These are phyloP conservation scores for Clohesyomyces aquaticus DNA, from an alignment of 495 filamentous ascomycete genomes.

Conservation along the genomic window DNA sequence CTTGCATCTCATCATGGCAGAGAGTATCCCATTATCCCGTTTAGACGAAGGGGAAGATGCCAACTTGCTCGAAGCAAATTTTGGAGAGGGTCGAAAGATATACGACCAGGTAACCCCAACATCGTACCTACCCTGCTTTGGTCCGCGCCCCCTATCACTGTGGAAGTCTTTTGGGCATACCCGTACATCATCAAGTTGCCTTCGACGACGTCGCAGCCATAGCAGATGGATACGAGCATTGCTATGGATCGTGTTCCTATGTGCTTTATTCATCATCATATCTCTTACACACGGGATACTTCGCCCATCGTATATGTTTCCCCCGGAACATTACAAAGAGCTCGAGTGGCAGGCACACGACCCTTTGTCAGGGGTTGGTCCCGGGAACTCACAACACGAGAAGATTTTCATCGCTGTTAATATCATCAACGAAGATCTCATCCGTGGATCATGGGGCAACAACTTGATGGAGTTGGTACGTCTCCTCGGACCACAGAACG, in stretches of 20 bases:
- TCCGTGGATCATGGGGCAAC: slow-evolving; percentile 67
- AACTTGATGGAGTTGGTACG: slow-evolving; percentile 65
- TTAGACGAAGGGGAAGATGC: not conserved
- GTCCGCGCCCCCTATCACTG: not conserved
- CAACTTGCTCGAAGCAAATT: not conserved
- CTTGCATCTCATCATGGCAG: not conserved
- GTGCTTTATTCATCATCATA: not conserved
- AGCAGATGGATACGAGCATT: not conserved
- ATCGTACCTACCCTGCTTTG: not conserved
- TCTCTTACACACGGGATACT: not conserved
- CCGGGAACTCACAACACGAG: slow-evolving; percentile 64
- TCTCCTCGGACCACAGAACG: slow-evolving; percentile 57
- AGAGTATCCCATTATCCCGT: not conserved
- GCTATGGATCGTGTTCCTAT: not conserved
- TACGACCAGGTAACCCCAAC: not conserved
- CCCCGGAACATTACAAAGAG: not conserved
- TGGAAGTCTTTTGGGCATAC: too few species aligned
- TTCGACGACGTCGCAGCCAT: not conserved
- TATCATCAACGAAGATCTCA: slow-evolving; percentile 66
- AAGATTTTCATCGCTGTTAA: slow-evolving; percentile 77
- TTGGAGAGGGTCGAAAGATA: not conserved
- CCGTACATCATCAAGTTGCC: too few species aligned
- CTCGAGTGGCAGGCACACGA: not conserved
- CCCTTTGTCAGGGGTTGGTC: slow-evolving; percentile 43
- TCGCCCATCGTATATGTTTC: not conserved